Conservation (phyloP, 805 yeast genomes). For the Barnettozyma populi region DNA sequence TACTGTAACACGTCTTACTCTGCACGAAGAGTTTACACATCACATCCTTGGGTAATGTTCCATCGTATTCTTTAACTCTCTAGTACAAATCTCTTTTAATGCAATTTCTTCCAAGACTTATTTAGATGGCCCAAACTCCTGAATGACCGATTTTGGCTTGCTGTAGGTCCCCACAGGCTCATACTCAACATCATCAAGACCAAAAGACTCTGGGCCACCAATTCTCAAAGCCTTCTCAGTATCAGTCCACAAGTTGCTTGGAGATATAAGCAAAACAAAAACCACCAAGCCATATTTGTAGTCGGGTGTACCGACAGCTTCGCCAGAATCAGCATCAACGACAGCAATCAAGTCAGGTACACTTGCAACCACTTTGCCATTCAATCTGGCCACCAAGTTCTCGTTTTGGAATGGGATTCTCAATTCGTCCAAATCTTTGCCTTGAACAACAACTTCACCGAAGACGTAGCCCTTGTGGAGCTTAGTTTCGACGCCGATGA, state of each 20-base stretch:
- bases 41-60: too few species aligned
- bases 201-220: conserved; percentile 36
- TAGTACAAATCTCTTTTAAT: too few species aligned
- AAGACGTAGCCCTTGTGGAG: conserved; percentile 38
- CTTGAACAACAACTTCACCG: conserved; percentile 38
- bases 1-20: too few species aligned
- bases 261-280: conserved; percentile 34
- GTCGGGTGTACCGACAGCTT: conserved; percentile 44
- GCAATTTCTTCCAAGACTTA: background rate
- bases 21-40: too few species aligned
- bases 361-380: conserved; percentile 30
- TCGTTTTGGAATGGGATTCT: conserved; percentile 43
- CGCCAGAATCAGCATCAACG: conserved; percentile 37
- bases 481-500: conserved; percentile 37
- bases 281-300: conserved; percentile 41
- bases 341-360: conserved; percentile 45
- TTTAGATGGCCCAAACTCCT: conserved; percentile 23
- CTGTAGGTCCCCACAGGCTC: conserved; percentile 32
- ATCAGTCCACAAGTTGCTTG: conserved; percentile 31
- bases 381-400: conserved; percentile 32
- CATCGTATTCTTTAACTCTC: too few species aligned
- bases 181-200: conserved; percentile 30
- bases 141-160: conserved; percentile 35
- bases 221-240: conserved; percentile 31
- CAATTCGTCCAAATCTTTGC: conserved; percentile 5